phyloP scores from a whole-genome alignment of 2,329 filamentous ascomycete species.

The Claviceps africana region DNA sequence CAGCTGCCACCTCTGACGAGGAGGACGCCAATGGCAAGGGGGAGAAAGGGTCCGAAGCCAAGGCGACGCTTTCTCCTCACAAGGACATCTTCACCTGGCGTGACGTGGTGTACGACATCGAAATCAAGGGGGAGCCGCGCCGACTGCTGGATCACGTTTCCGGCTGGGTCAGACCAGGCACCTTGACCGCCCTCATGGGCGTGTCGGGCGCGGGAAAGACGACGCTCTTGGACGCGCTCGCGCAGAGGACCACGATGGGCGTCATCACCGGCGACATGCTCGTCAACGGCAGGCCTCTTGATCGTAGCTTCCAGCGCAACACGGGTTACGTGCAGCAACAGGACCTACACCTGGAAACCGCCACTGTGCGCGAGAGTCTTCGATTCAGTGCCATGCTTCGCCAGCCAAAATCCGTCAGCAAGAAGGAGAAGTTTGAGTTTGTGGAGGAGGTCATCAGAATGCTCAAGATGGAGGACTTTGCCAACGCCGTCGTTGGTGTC shows the following conservation, averaged over 20 bases:
- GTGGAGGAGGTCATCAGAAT: constrained; percentile 53
- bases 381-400: constrained; percentile 43
- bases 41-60: constrained; percentile 9
- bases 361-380: constrained; percentile 41
- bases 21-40: constrained; percentile 6
- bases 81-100: constrained; percentile 63
- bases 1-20: constrained; percentile 11
- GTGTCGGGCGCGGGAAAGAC: constrained; percentile 36
- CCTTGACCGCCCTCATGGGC: constrained; percentile 65
- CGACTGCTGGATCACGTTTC: constrained; percentile 65
- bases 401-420: constrained; percentile 39
- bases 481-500: constrained; percentile 50
- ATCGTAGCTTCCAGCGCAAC: constrained; percentile 47
- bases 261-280: constrained; percentile 53
- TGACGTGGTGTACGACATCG: constrained; percentile 55
- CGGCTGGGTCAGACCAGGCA: constrained; percentile 84
- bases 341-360: constrained; percentile 41
- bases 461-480: constrained; percentile 53
- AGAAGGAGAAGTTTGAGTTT: constrained; percentile 43
- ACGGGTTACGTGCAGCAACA: constrained; percentile 57
- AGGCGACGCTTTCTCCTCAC: constrained; percentile 24
- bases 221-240: constrained; percentile 28
- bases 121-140: constrained; percentile 60
- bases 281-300: constrained; percentile 44
- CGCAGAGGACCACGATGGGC: constrained; percentile 41